Conservation (phyloP, 2,329 filamentous ascomycete genomes). For the Zymoseptoria ardabiliae region DNA sequence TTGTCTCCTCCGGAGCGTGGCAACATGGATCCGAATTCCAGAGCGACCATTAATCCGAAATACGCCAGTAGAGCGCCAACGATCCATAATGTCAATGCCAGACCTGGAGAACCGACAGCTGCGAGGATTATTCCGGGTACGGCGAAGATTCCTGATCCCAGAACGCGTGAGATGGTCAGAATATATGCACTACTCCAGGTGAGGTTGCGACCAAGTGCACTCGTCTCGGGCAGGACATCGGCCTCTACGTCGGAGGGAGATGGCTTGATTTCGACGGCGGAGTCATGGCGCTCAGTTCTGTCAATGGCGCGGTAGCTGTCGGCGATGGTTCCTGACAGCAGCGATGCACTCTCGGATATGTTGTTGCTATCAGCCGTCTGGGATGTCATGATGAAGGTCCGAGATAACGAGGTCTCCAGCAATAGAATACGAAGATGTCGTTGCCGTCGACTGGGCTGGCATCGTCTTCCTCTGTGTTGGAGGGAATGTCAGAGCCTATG, state of each 20-base stretch:
- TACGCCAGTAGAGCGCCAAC: slow-evolving; percentile 54
- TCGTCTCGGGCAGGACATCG: slow-evolving; percentile 53
- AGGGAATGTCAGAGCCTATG: background rate
- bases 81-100: slow-evolving; percentile 57
- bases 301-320: slow-evolving; percentile 8
- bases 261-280: slow-evolving; percentile 5
- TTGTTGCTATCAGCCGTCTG: background rate
- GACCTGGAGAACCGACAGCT: slow-evolving; percentile 58
- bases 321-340: slow-evolving; percentile 4
- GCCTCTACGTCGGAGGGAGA: slow-evolving; percentile 42
- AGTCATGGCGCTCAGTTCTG: slow-evolving; percentile 6
- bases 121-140: slow-evolving; percentile 62
- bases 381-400: background rate
- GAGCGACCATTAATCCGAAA: slow-evolving; percentile 47
- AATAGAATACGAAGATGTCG: background rate
- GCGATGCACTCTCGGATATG: slow-evolving; percentile 5
- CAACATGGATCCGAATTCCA: slow-evolving; percentile 66
- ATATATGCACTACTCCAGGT: slow-evolving; percentile 52
- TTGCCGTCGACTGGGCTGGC: background rate
- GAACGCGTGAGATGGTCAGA: slow-evolving; percentile 60
- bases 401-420: background rate
- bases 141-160: slow-evolving; percentile 65
- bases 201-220: slow-evolving; percentile 51
- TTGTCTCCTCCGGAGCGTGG: slow-evolving; percentile 61
- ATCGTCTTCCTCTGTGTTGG: background rate